Base-by-base conservation (phyloP, 2,329 filamentous ascomycete genomes). In the Cadophora sp. region DNA sequence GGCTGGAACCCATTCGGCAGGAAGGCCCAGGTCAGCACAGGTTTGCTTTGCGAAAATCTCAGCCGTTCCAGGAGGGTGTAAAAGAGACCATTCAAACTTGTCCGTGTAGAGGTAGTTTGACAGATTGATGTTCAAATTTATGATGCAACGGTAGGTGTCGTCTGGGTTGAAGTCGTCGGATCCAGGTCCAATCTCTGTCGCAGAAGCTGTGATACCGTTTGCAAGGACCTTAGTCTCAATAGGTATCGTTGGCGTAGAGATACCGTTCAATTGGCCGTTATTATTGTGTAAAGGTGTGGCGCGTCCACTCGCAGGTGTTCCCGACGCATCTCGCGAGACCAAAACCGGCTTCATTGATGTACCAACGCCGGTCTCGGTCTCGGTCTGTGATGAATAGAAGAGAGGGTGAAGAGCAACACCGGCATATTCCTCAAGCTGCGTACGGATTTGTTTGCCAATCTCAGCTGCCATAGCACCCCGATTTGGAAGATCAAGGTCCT, bases 21-120 rank as follows among this genome's bases (percentile, higher is more conserved):
- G 85, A 62, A 99, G 83, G 7, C 95, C 95, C 9, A 99, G 83
- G 77, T 99, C 96, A 33, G 93, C 92, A 77, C 96, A 98, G 0
- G 96, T 98, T 71, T 93, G 89, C 76, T 93, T 93, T 41, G 96
- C 94, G 78, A 98, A 98, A 14, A 91, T 88, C 78, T 99, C 95
- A 0, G 96, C 93, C 50, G 95, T 94, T 24, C 95, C 95, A 1
- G 94, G 91, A 2, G 94, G 94, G 75, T 98, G 94, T 20, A 97
- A 84, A 22, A 99, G 83, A 5, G 95, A 98, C 95, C 95, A 98
- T 78, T 98, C 95, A 71, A 99, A 98, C 76, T 94, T 97, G 83
- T 99, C 96, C 3, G 93, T 96, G 79, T 97, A 98, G 14, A 98
- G 86, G 73, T 92, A 90, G 65, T 96, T 97, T 62, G 94, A 90